A percentile compares a stretch with the other conserved stretches of the same genome.
Evolutionary conservation across 306 rosid genomes (phyloP).

Genomic region (Rosa lucieae): DNA sequence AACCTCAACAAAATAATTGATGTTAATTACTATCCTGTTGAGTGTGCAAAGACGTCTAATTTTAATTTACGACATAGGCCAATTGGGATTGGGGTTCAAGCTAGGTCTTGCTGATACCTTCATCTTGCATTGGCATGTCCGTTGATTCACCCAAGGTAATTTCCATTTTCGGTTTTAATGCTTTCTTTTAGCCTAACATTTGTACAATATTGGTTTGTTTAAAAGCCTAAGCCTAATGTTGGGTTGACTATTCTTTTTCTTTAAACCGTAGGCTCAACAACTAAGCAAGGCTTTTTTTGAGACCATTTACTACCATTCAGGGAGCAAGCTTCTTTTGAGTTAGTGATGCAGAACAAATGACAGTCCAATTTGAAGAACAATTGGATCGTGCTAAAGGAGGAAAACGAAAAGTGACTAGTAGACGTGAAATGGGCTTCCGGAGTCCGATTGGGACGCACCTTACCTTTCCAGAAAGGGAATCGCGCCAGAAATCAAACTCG

Average conservation of each 20-base stretch:
- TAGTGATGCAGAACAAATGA: no score
- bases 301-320: slow-evolving; percentile 66
- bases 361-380: no score
- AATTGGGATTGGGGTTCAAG: slow-evolving; percentile 91
- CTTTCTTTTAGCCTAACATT: slow-evolving; percentile 1
- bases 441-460: no score
- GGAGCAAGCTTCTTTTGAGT: slow-evolving; percentile 64
- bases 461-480: no score
- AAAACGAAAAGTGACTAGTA: no score
- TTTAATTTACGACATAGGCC: slow-evolving; percentile 81
- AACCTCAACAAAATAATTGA: slow-evolving; percentile 91
- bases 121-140: slow-evolving; percentile 79
- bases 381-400: no score
- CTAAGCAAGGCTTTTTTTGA: slow-evolving; percentile 88
- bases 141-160: slow-evolving; percentile 92
- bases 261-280: slow-evolving; percentile 71
- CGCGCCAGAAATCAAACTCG: no score
- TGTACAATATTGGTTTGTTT: slow-evolving; percentile 6
- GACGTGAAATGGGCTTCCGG: no score
- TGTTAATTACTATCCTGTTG: slow-evolving; percentile 87
- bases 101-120: slow-evolving; percentile 91
- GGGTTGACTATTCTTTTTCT: not conserved
- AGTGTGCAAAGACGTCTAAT: slow-evolving; percentile 75
- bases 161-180: not conserved
- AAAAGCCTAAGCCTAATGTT: not conserved